Conservation (phyloP, 495 filamentous ascomycete species). For the Neurospora tetrasperma region DNA sequence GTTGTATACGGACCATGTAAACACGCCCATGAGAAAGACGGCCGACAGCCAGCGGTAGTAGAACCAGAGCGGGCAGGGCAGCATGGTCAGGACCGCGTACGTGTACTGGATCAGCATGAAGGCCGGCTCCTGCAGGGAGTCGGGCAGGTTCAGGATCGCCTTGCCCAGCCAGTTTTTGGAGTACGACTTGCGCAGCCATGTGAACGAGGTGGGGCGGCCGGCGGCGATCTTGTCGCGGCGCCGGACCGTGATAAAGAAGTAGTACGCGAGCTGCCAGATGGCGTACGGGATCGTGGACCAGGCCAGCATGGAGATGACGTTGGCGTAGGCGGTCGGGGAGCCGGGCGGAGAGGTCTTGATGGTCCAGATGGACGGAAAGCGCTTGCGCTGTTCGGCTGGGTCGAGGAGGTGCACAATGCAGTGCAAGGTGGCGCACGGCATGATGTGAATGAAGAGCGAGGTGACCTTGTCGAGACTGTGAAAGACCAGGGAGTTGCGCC, state of each 20-base stretch:
- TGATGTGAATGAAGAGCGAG: constrained; percentile 97
- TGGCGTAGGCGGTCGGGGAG: constrained; percentile 65
- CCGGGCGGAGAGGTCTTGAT: constrained; percentile 65
- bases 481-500: constrained; percentile 96
- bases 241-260: constrained; percentile 86
- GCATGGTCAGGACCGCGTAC: constrained; percentile 85
- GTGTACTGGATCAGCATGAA: constrained; percentile 95
- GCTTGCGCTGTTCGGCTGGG: constrained; percentile 47
- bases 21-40: constrained; percentile 64
- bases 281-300: constrained; percentile 92
- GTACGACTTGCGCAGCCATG: constrained; percentile 90
- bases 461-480: constrained; percentile 94
- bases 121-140: constrained; percentile 66
- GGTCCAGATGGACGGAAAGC: constrained; percentile 80
- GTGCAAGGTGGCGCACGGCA: constrained; percentile 89
- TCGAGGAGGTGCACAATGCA: constrained; percentile 78
- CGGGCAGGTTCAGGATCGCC: constrained; percentile 68
- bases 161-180: constrained; percentile 78
- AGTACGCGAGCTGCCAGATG: constrained; percentile 85
- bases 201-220: constrained; percentile 90
- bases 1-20: constrained; percentile 88
- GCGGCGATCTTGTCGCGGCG: constrained; percentile 91
- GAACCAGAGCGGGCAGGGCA: constrained; percentile 93
- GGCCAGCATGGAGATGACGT: constrained; percentile 70
- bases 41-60: constrained; percentile 76